Percentiles rank a stretch among this genome's conserved stretches.
phyloP scores from a whole-genome alignment of 1,284 basidiomycete genomes.

The Ustanciosporium gigantosporum region DNA sequence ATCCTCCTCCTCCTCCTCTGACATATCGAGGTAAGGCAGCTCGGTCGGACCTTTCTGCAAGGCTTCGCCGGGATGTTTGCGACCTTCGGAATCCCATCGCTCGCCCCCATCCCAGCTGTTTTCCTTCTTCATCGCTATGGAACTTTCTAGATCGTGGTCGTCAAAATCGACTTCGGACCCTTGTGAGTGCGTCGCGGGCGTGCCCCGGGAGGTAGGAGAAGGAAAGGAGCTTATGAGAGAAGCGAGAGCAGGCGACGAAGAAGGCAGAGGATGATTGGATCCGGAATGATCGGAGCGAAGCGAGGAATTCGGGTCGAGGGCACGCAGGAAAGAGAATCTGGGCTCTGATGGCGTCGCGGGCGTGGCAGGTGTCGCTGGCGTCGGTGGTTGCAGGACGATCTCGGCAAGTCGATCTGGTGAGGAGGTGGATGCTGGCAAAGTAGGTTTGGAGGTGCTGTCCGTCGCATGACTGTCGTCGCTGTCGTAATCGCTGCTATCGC shows the following conservation, averaged over 20 bases:
- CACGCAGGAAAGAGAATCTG: neutral
- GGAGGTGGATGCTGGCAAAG: neutral
- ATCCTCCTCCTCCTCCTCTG: too few species aligned
- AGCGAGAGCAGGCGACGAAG: constrained; percentile 20
- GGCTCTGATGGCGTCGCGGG: neutral
- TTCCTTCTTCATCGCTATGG: constrained; percentile 7
- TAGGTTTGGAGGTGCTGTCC: neutral
- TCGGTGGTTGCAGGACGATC: neutral
- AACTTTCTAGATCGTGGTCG: too few species aligned
- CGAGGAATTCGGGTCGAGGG: neutral
- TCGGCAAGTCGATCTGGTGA: neutral
- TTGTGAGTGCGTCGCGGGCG: too few species aligned
- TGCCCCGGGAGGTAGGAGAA: constrained; percentile 7
- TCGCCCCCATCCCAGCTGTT: constrained; percentile 35
- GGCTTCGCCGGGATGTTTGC: constrained; percentile 1
- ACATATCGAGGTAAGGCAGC: constrained; percentile 15
- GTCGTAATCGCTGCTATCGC: constrained; percentile 12
- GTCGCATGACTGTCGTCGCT: neutral
- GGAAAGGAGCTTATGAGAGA: constrained; percentile 37
- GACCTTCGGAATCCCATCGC: constrained; percentile 2
- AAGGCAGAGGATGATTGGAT: constrained; percentile 3
- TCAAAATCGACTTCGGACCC: too few species aligned
- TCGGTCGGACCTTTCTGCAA: constrained; percentile 1
- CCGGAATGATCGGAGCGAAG: neutral
- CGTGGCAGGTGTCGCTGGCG: neutral